Base-by-base conservation (phyloP, 345 rosid genomes). In the Hypericum perforatum region DNA sequence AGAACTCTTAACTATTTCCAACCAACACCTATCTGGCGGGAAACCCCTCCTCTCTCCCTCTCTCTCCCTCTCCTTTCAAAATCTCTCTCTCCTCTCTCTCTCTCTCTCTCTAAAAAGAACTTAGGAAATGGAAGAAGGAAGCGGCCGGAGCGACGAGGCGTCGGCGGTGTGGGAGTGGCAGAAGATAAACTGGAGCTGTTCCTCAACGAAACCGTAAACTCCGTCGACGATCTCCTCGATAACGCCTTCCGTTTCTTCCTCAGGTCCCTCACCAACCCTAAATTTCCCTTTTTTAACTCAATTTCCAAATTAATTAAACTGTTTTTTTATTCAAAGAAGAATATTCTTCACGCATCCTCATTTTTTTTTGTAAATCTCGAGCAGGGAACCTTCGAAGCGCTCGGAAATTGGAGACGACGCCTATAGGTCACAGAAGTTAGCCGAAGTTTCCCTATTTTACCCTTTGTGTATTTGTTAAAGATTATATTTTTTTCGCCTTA, bases 201-300 rank as follows among this genome's bases (percentile, higher is more conserved):
- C 81, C 64, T 85, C 76, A 87, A 85, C 63, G 87, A 78, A 64
- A 68, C 82, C 53, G 71, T 87, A 45, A 84, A 91, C 72, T 58
- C 79, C 44, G 75, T 84, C 62, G 82, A 82, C 41, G 82, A 84
- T 62, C 22, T 80, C 58, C 49, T 82, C 49, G 75, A 75, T 54
- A 80, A 76, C 43, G 89, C 95, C 8, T 81, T 86, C 56, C 70
- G 69, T 61, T 84, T 66, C 87, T 84, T 57, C 41, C 66, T 13
- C 56, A 67, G 61, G 97, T 84, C 58, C 32, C 32, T 84, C 58
- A 1, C 32, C 32, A 9, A 56, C 42, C 22, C 16, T 22, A 22
- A 37, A 7, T 10, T 3, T 11, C 16, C 41, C 7, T 6, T 14
- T 37, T 22, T 7, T 14, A 7, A 2, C 16, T 45, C 46, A 54